Conservation (phyloP, 345 rosid genomes). For the Acer campestre region DNA sequence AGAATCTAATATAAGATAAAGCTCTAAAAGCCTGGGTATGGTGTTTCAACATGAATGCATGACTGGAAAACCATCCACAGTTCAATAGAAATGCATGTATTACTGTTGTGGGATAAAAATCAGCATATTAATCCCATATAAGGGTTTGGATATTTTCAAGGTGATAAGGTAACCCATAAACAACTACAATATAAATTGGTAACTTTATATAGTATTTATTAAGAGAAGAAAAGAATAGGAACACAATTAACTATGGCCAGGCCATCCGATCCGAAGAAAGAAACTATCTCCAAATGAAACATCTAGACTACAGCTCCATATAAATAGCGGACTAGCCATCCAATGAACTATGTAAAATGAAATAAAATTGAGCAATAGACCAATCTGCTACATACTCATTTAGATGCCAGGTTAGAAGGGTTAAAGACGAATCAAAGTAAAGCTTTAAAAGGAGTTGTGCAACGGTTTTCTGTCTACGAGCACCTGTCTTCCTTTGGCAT, state of each 20-base stretch:
- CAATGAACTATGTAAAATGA: not conserved
- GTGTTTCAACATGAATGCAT: slow-evolving; percentile 1
- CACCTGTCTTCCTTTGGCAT: not conserved
- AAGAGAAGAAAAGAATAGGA: not conserved
- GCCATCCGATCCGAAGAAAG: not conserved
- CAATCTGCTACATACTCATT: not conserved
- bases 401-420: not conserved
- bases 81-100: not conserved
- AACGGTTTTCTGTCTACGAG: no score
- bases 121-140: not conserved
- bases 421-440: not conserved
- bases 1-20: slow-evolving; percentile 7
- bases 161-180: not conserved
- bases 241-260: not conserved
- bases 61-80: not conserved
- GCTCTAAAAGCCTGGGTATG: not conserved
- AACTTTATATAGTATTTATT: no score
- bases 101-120: not conserved
- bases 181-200: not conserved
- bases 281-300: not conserved
- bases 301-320: not conserved
- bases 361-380: not conserved
- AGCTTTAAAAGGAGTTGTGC: not conserved
- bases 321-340: not conserved
- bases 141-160: not conserved